Evolutionary conservation across 2,329 filamentous ascomycete species (phyloP), one percentile per base, ranked within the genome.

Genomic region (Arachnopeziza araneosa): DNA sequence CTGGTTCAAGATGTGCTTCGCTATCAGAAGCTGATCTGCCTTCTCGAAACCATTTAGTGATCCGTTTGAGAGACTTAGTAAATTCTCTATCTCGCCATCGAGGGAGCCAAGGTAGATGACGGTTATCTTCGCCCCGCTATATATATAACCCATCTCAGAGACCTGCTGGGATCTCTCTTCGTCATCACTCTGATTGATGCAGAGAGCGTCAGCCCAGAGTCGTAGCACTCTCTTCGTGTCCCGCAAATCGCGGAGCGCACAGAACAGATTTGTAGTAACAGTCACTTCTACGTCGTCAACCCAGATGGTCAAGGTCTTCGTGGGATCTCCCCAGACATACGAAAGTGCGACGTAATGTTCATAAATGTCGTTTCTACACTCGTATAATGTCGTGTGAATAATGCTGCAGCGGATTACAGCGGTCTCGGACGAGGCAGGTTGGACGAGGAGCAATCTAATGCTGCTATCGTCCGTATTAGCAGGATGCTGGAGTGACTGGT

Each of bases 1-100:
- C 12, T 74, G 63, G 49, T 72, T 68, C 67, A 77, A 75, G 1
- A 77, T 60, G 19, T 66, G 59, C 8, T 73, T 60, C 0, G 76
- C 57, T 14, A 44, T 7, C 17, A 8, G 5, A 3, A 44, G 12
- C 36, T 44, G 6, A 44, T 44, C 17, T 44, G 10, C 17, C 6
- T 14, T 44, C 2, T 14, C 12, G 17, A 17, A 3, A 44, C 3
- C 36, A 44, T 19, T 3, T 6, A 44, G 17, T 0, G 71, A 66
- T 7, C 60, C 58, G 75, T 74, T 77, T 22, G 60, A 61, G 6
- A 51, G 9, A 19, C 54, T 55, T 19, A 57, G 36, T 21, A 50
- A 21, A 21, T 22, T 44, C 26, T 60, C 58, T 10, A 32, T 54
- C n/a, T 60, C 54, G 24, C 14, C 26, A 32, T 50, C 22, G 32